Evolutionary conservation across 2,329 filamentous ascomycete species (phyloP), one percentile per base, ranked within the genome.

Genomic region (Verticillium albo-atrum): DNA sequence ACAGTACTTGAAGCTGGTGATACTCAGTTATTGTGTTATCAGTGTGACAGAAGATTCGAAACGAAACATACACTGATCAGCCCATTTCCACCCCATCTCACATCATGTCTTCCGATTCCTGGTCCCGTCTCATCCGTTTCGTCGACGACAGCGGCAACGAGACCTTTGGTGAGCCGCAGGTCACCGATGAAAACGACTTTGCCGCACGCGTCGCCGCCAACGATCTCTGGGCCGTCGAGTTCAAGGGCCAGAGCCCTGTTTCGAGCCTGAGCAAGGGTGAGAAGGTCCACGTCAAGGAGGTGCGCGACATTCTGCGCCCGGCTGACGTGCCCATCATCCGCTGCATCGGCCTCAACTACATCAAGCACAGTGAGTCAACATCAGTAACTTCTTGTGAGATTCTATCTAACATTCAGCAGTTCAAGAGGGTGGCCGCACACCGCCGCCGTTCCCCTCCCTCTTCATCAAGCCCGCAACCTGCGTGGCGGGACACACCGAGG

Each of bases 401-500:
- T 1, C 15, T 15, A n/a, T 37, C 34, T 37, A 15, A 37, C 34
- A 17, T n/a, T 6, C 4, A 6, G 4, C 54, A 83, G 81, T 83
- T 65, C 73, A 78, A 61, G 81, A 84, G 70, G 79, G 78, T 17
- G 79, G 80, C 4, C 75, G 80, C 52, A 81, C 75, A 15, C 78
- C 80, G 0, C 81, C 81, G 0, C 79, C 80, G 1, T 79, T 73
- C 60, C 78, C 77, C 2, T 76, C 75, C 14, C 72, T 82, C 27
- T 84, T 83, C 68, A 82, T 82, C 65, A 84, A 84, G 73, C 77
- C 74, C 12, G 72, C 65, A 15, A 75, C 71, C 32, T 78, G 68
- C 55, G 75, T 78, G 52, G 71, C 72, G 42, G 64, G 67, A 59
- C 72, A 63, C 65, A 66, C 61, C 35, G 70, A 72, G 57, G 68